Evolutionary conservation across 2,329 filamentous ascomycete genomes (phyloP).

Genomic region (Ascochyta fabae): DNA sequence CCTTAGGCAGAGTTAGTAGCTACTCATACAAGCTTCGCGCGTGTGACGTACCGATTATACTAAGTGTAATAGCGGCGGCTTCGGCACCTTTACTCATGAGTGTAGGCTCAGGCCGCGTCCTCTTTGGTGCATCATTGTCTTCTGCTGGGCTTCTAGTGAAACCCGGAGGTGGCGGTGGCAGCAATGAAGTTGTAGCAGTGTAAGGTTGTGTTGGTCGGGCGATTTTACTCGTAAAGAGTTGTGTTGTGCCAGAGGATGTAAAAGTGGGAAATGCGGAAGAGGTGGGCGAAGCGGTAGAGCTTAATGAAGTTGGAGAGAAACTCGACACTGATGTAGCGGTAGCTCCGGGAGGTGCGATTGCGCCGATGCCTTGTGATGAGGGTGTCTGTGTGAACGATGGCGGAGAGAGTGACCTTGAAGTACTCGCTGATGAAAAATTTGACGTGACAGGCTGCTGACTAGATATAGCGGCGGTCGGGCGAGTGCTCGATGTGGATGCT

Average conservation of each 20-base stretch:
- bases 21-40: not conserved
- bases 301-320: not conserved
- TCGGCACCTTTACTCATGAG: conserved; percentile 39
- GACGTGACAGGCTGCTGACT: not conserved
- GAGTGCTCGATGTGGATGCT: not conserved
- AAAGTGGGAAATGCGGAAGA: not conserved
- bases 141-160: not conserved
- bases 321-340: conserved; percentile 8
- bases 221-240: conserved; percentile 6
- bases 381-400: conserved; percentile 12
- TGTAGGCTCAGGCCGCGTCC: conserved; percentile 16
- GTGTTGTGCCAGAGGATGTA: not conserved
- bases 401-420: not conserved
- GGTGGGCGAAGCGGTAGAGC: not conserved
- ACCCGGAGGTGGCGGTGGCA: not conserved
- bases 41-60: conserved; percentile 35
- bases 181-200: not conserved
- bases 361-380: conserved; percentile 19
- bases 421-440: not conserved
- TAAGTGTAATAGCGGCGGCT: conserved; percentile 40
- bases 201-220: conserved; percentile 6
- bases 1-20: conserved; percentile 24
- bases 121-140: conserved; percentile 10
- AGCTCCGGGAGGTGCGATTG: conserved; percentile 18
- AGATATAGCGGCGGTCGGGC: not conserved